Evolutionary conservation across 2,329 filamentous ascomycete species (phyloP).

Genomic region (Exophiala xenobiotica): DNA sequence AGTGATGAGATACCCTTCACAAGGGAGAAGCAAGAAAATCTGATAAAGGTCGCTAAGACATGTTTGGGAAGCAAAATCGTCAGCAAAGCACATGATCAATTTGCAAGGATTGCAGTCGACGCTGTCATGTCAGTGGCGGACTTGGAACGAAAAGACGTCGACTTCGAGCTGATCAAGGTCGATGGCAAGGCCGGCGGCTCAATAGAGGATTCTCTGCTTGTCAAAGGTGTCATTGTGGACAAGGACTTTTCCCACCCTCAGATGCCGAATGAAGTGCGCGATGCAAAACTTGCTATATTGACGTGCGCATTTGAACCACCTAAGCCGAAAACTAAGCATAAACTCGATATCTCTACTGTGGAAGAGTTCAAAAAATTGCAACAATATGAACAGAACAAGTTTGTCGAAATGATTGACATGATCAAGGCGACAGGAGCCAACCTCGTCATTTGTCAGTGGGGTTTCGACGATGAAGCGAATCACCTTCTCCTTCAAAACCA

Average conservation of each 20-base stretch:
- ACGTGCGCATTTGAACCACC: constrained; percentile 98
- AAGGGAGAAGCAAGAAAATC: constrained; percentile 74
- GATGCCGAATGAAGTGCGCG: constrained; percentile 92
- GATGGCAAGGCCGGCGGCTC: constrained; percentile 96
- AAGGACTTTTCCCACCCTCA: constrained; percentile 99
- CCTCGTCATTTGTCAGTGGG: constrained; percentile 98
- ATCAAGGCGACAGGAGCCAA: constrained; percentile 98
- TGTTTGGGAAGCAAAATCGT: constrained; percentile 98
- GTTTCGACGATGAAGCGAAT: constrained; percentile 98
- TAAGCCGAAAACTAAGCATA: constrained; percentile 99
- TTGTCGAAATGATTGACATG: constrained; percentile 96
- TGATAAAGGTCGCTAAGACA: constrained; percentile 92
- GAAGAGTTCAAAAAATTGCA: constrained; percentile 99
- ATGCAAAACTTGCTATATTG: constrained; percentile 95
- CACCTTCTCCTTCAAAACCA: constrained; percentile 94
- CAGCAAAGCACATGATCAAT: constrained; percentile 97
- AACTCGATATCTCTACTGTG: constrained; percentile 93
- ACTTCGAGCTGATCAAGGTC: constrained; percentile 99
- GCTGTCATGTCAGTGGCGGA: constrained; percentile 96
- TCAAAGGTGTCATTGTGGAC: constrained; percentile 98
- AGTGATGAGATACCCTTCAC: constrained; percentile 87
- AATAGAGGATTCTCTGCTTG: constrained; percentile 87
- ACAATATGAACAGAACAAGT: constrained; percentile 92
- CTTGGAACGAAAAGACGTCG: constrained; percentile 91
- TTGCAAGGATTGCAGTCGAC: constrained; percentile 94